Evolutionary conservation across 2,329 filamentous ascomycete genomes (phyloP).

Genomic region (Annulohypoxylon truncatum): DNA sequence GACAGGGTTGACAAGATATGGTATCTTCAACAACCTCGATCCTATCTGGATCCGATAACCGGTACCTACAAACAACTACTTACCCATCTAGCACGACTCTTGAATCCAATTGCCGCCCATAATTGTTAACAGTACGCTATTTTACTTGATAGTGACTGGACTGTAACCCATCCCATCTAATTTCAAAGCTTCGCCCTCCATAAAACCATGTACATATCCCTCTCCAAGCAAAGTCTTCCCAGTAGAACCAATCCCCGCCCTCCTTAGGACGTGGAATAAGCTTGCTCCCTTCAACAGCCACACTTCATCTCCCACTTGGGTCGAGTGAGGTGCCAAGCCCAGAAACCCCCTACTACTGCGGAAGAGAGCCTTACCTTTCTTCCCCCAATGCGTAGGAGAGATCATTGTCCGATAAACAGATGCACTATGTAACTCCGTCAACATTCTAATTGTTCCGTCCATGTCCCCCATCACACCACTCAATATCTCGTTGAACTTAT

Average conservation of each 20-base stretch:
- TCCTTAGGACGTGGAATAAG: conserved; percentile 23
- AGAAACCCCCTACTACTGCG: conserved; percentile 18
- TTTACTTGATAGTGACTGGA: conserved; percentile 4
- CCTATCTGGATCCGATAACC: no score
- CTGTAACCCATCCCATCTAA: conserved; percentile 17
- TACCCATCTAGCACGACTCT: no score
- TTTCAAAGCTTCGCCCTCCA: conserved; percentile 29
- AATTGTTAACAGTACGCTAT: not conserved
- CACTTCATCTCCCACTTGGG: conserved; percentile 21
- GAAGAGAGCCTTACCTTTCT: conserved; percentile 25
- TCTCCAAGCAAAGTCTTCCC: conserved; percentile 25
- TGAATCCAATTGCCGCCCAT: no score
- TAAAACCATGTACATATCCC: conserved; percentile 34
- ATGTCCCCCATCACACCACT: conserved; percentile 14
- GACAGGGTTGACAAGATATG: no score
- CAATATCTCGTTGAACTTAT: conserved; percentile 15
- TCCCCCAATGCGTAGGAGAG: conserved; percentile 27
- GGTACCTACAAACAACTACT: no score
- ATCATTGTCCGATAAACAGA: conserved; percentile 26
- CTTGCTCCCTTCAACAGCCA: conserved; percentile 32
- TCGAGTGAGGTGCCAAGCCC: conserved; percentile 27
- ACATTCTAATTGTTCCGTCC: conserved; percentile 14
- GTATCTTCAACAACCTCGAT: no score
- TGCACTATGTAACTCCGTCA: conserved; percentile 9
- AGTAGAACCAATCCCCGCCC: not conserved